A percentile compares a stretch with the other conserved stretches of the same genome.
phyloP scores from a whole-genome alignment of 176 grass and related monocot species.

The Paspalum vaginatum region DNA sequence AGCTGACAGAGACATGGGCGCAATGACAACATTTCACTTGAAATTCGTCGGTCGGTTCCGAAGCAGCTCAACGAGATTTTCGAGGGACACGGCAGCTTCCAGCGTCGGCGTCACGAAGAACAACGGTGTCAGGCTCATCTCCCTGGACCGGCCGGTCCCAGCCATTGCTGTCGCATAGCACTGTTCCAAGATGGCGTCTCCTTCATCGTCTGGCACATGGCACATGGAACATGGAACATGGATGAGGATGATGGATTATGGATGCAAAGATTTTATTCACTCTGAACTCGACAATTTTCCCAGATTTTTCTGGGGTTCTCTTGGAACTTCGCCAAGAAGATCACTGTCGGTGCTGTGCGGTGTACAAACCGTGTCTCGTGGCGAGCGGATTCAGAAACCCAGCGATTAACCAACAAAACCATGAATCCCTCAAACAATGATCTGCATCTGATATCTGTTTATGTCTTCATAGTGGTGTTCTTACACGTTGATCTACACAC shows the following conservation, averaged over 20 bases:
- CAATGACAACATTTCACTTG: no score
- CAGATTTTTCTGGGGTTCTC: not conserved
- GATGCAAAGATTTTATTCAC: no score
- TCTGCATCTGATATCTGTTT: not conserved
- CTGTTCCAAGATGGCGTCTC: constrained; percentile 4
- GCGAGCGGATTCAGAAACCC: not conserved
- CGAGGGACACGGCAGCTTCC: not conserved
- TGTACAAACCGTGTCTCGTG: not conserved
- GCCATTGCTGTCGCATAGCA: constrained; percentile 22
- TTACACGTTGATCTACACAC: not conserved
- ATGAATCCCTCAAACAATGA: not conserved
- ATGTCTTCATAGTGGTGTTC: not conserved
- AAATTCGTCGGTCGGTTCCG: not conserved
- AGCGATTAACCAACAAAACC: not conserved
- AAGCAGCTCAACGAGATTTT: not conserved
- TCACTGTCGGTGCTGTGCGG: not conserved
- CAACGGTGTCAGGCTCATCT: not conserved
- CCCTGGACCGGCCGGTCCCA: not conserved
- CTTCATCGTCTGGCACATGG: not conserved
- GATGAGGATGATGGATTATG: no score
- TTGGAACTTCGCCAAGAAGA: not conserved
- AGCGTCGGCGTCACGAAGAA: constrained; percentile 7
- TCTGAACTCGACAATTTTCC: not conserved
- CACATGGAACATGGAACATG: not conserved
- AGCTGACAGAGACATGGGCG: no score